Percentiles rank a stretch among this genome's conserved stretches.
Evolutionary conservation across 1,284 basidiomycete genomes (phyloP).

Genomic region (Cryptococcus sp.): DNA sequence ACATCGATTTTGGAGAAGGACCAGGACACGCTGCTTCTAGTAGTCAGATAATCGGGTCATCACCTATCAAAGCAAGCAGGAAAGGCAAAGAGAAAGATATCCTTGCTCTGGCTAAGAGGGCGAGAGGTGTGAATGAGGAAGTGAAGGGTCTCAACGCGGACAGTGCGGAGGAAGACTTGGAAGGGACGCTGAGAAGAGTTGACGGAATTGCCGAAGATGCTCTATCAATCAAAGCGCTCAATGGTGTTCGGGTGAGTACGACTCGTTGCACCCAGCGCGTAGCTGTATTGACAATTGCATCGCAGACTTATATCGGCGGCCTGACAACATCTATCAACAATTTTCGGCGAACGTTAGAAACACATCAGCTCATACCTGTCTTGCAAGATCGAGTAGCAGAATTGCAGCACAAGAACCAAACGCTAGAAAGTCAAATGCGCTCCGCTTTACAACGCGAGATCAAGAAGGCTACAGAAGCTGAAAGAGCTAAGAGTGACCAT

Average conservation of each 20-base stretch:
- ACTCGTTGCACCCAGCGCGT: not conserved
- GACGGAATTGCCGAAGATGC: conserved; percentile 22
- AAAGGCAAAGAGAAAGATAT: conserved; percentile 20
- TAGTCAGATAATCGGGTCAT: conserved; percentile 10
- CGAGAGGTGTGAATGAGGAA: conserved; percentile 29
- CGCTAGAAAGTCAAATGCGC: not conserved
- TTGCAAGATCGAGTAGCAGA: conserved; percentile 15
- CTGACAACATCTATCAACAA: conserved; percentile 31
- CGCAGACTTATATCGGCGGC: conserved; percentile 30
- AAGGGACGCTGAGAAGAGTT: conserved; percentile 19
- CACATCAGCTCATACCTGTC: conserved; percentile 26
- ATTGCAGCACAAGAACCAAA: not conserved
- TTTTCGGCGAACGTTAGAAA: conserved; percentile 20
- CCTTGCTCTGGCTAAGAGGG: conserved; percentile 34
- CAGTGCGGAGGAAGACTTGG: conserved; percentile 28
- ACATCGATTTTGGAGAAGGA: conserved; percentile 33
- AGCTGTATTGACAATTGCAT: not conserved
- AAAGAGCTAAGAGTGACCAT: conserved; percentile 13
- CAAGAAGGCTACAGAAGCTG: conserved; percentile 14
- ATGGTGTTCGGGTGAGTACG: conserved; percentile 35
- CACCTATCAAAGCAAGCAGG: conserved; percentile 5
- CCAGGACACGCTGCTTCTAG: conserved; percentile 1
- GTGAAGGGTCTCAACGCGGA: conserved; percentile 21
- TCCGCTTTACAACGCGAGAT: conserved; percentile 3
- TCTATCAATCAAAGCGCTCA: conserved; percentile 28